These are phyloP conservation scores for Schizophyllum amplum DNA, from an alignment of 1,284 basidiomycete species.

Conservation along the genomic window DNA sequence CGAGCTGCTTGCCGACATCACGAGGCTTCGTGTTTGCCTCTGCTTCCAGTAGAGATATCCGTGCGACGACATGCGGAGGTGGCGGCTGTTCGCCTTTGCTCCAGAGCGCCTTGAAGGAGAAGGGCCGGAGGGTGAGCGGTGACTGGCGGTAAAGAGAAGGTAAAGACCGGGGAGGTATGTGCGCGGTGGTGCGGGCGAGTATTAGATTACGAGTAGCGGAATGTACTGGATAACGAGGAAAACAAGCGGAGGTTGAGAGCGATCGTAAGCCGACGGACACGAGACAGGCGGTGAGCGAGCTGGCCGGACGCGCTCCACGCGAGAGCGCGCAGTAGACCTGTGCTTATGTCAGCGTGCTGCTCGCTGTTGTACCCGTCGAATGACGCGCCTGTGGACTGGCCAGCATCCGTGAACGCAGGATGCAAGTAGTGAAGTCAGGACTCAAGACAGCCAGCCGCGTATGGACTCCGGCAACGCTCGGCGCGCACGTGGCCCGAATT, in stretches of 20 bases:
- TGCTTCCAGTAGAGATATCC: constrained; percentile 63
- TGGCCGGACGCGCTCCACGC: not conserved
- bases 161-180: not conserved
- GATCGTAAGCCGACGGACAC: not conserved
- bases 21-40: constrained; percentile 65
- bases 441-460: not conserved
- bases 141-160: not conserved
- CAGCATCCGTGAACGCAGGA: not conserved
- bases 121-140: not conserved
- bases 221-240: not conserved
- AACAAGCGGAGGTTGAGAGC: not conserved
- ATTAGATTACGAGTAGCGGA: not conserved
- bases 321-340: not conserved
- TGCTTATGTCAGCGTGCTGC: not conserved
- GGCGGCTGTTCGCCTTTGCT: constrained; percentile 26
- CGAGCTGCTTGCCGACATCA: constrained; percentile 59
- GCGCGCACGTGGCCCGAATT: not conserved
- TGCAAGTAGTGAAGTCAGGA: not conserved
- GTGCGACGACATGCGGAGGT: constrained; percentile 56
- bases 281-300: not conserved
- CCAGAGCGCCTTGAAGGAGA: not conserved
- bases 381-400: not conserved
- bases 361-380: not conserved
- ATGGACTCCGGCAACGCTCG: not conserved
- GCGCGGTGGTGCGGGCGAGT: not conserved